Percentiles rank a stretch among this genome's conserved stretches.
Conservation (phyloP, 2,329 filamentous ascomycete genomes). For the Aspergillus pseudoviridinutans region DNA sequence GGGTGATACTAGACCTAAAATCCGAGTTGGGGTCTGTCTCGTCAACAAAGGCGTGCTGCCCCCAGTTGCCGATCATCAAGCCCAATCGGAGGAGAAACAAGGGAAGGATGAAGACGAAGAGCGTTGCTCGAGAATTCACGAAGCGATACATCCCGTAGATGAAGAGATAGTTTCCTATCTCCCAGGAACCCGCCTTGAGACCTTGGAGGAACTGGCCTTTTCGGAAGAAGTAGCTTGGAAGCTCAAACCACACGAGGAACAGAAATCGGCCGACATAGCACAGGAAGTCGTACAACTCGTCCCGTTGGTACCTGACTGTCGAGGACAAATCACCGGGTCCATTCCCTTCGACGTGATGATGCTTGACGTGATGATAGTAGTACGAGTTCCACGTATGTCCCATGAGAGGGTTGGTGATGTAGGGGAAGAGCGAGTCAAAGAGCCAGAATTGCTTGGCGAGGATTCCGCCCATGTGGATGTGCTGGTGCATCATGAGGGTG, state of each 20-base stretch:
- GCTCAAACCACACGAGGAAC: conserved; percentile 69
- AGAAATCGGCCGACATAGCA: conserved; percentile 71
- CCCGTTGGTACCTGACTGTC: conserved; percentile 72
- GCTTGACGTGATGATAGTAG: conserved; percentile 82
- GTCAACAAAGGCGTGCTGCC: conserved; percentile 78
- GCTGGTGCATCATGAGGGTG: conserved; percentile 79
- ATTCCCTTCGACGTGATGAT: conserved; percentile 79
- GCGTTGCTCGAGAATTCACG: conserved; percentile 52
- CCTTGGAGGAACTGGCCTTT: conserved; percentile 57
- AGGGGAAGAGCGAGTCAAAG: conserved; percentile 66
- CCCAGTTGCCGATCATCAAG: conserved; percentile 81
- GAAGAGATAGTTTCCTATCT: conserved; percentile 54
- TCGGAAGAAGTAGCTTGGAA: conserved; percentile 68
- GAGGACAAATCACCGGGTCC: conserved; percentile 72
- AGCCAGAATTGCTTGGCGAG: conserved; percentile 52
- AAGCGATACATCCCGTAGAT: conserved; percentile 50
- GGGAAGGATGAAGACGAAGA: conserved; percentile 65
- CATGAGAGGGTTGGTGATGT: conserved; percentile 70
- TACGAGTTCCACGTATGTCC: conserved; percentile 84
- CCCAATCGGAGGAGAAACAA: conserved; percentile 63
- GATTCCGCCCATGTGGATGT: conserved; percentile 73
- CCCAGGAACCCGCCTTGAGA: conserved; percentile 57
- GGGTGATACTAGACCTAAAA: conserved; percentile 71
- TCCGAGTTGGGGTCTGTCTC: conserved; percentile 71
- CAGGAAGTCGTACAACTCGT: conserved; percentile 62